A percentile compares a stretch with the other conserved stretches of the same genome.
Conservation (phyloP, 176 grass and related monocot genomes). For the Cenchrus americanus region DNA sequence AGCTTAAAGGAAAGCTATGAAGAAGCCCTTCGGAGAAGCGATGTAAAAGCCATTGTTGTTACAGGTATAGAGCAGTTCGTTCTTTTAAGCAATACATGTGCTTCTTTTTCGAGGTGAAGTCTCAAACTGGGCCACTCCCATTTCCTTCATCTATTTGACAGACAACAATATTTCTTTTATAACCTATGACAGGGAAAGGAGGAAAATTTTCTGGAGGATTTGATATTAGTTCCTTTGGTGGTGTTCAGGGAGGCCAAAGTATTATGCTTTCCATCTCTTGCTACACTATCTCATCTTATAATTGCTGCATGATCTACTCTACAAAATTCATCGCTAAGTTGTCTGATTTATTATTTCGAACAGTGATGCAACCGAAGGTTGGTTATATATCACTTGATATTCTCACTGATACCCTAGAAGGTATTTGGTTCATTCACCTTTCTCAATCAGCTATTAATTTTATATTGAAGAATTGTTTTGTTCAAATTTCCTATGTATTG, state of each 20-base stretch:
- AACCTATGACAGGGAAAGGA: conserved; percentile 62
- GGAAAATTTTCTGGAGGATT: conserved; percentile 92
- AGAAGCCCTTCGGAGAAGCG: conserved; percentile 69
- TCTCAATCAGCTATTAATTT: conserved; percentile 27
- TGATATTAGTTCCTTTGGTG: conserved; percentile 75
- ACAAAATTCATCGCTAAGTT: conserved; percentile 15
- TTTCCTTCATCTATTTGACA: conserved; percentile 14
- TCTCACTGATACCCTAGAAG: conserved; percentile 81
- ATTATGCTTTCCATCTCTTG: conserved; percentile 13
- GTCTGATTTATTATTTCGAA: conserved; percentile 27
- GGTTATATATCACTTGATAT: conserved; percentile 89
- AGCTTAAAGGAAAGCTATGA: conserved; percentile 79
- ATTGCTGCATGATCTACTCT: not conserved
- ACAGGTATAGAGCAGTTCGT: conserved; percentile 56
- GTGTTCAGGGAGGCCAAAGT: conserved; percentile 76
- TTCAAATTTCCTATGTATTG: conserved; percentile 21
- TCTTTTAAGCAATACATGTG: conserved; percentile 33
- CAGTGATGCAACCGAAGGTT: conserved; percentile 72
- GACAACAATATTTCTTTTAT: not conserved
- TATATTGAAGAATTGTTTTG: conserved; percentile 29
- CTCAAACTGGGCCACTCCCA: not conserved
- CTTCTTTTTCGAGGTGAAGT: not conserved
- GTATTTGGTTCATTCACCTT: conserved; percentile 45
- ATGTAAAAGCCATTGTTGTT: conserved; percentile 95
- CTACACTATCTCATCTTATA: conserved; percentile 15